Conservation (phyloP, 257 asterid species). For the Solanum chmielewskii region DNA sequence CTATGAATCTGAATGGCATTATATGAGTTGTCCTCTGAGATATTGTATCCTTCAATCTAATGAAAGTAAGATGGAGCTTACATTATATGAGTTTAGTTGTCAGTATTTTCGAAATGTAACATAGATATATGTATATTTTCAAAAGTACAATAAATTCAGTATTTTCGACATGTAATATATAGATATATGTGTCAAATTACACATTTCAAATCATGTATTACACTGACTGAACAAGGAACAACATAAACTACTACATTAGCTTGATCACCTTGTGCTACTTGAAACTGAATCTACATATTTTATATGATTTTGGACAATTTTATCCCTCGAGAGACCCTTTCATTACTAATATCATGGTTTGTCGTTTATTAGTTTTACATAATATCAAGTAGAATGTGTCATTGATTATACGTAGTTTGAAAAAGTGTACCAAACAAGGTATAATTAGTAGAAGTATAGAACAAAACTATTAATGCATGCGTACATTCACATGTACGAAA, state of each 20-base stretch:
- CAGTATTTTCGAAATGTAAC: background rate
- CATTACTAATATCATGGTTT: background rate
- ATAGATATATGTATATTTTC: background rate
- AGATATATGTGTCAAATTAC: background rate
- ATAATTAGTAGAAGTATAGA: background rate
- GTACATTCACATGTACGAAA: background rate
- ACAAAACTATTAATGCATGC: background rate
- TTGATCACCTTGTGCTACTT: background rate
- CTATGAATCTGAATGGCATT: too few relatives aligned
- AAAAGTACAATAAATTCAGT: background rate
- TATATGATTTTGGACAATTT: background rate
- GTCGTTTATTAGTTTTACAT: background rate
- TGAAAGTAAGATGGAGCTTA: background rate
- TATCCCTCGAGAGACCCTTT: background rate
- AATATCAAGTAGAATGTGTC: background rate
- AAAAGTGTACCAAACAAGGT: background rate
- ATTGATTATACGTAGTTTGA: background rate
- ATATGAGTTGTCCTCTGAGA: background rate
- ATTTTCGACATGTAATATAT: background rate
- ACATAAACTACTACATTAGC: background rate
- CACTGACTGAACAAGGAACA: background rate
- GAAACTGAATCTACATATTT: background rate
- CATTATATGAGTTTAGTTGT: background rate
- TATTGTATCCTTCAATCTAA: background rate
- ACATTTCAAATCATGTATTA: background rate